Conservation (phyloP, 106 monocot genomes). For the Acorus calamus region DNA sequence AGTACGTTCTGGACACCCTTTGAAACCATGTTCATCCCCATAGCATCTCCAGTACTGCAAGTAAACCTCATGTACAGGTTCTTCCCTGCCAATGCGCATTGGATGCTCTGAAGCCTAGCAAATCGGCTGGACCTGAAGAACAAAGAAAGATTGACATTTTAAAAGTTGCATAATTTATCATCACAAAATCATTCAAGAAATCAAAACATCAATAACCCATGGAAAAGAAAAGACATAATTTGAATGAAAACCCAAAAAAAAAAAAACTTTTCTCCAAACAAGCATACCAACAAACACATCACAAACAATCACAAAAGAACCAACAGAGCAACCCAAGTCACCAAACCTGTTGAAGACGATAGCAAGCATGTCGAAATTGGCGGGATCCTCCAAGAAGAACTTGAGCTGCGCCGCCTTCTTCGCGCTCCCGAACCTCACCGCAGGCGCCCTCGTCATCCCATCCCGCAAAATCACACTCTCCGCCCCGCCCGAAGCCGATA, state of each 20-base stretch:
- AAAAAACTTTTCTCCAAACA: too few relatives aligned
- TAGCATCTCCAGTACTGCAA: constrained; percentile 83
- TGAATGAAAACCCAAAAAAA: too few relatives aligned
- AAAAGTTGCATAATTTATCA: too few relatives aligned
- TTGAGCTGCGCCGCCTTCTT: constrained; percentile 62
- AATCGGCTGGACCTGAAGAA: constrained; percentile 74
- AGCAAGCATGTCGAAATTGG: constrained; percentile 48
- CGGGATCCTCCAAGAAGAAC: constrained; percentile 55
- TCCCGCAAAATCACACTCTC: constrained; percentile 53
- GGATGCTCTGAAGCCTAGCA: constrained; percentile 52
- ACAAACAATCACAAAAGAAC: not conserved
- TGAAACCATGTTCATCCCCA: constrained; percentile 99
- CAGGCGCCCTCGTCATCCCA: constrained; percentile 80
- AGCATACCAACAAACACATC: not conserved
- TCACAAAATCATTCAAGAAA: too few relatives aligned
- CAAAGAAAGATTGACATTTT: too few relatives aligned
- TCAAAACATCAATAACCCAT: too few relatives aligned
- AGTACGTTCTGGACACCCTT: constrained; percentile 85
- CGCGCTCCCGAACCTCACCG: constrained; percentile 50
- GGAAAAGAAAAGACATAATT: too few relatives aligned
- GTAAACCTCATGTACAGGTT: constrained; percentile 79
- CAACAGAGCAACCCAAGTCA: not conserved
- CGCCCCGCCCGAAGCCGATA: constrained; percentile 62
- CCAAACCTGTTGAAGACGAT: constrained; percentile 60
- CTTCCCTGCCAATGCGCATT: constrained; percentile 67